These are phyloP conservation scores for Rachicladosporium sp. DNA, from an alignment of 2,329 filamentous ascomycete species.

Conservation along the genomic window DNA sequence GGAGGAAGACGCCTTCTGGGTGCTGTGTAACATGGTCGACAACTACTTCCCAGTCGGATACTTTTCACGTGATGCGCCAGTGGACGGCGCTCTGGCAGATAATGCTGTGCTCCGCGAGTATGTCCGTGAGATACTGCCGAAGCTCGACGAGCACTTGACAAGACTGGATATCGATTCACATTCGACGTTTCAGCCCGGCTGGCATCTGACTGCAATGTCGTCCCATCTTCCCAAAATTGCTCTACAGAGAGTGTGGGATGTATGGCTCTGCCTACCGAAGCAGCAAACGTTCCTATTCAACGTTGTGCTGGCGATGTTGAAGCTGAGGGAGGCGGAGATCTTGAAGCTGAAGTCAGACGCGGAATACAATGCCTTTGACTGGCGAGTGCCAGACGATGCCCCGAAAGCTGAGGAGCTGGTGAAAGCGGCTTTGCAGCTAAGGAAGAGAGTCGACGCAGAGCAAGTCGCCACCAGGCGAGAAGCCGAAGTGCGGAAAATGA, in stretches of 20 bases:
- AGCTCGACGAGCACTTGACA: slow-evolving; percentile 70
- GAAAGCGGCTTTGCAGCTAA: slow-evolving; percentile 14
- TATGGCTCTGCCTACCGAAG: slow-evolving; percentile 71
- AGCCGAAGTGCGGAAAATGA: slow-evolving; percentile 12
- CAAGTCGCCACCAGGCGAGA: slow-evolving; percentile 15
- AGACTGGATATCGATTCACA: slow-evolving; percentile 75
- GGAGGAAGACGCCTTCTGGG: slow-evolving; percentile 91
- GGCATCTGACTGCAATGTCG: slow-evolving; percentile 93
- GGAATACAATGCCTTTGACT: slow-evolving; percentile 16
- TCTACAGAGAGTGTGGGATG: slow-evolving; percentile 91
- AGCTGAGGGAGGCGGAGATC: slow-evolving; percentile 76
- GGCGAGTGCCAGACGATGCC: slow-evolving; percentile 9
- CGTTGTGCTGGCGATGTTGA: slow-evolving; percentile 82
- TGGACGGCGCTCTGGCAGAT: slow-evolving; percentile 78
- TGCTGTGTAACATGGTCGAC: slow-evolving; percentile 80
- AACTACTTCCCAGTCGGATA: slow-evolving; percentile 79
- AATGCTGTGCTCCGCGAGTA: slow-evolving; percentile 85
- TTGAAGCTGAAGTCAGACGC: slow-evolving; percentile 36
- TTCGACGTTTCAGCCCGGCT: slow-evolving; percentile 78
- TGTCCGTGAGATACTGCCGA: slow-evolving; percentile 69
- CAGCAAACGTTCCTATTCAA: slow-evolving; percentile 83
- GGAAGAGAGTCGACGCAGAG: slow-evolving; percentile 17
- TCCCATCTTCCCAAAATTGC: slow-evolving; percentile 87
- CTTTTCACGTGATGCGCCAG: slow-evolving; percentile 62
- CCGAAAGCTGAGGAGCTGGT: slow-evolving; percentile 19